Evolutionary conservation across 257 asterid genomes (phyloP).

Genomic region (Cruciata laevipes): DNA sequence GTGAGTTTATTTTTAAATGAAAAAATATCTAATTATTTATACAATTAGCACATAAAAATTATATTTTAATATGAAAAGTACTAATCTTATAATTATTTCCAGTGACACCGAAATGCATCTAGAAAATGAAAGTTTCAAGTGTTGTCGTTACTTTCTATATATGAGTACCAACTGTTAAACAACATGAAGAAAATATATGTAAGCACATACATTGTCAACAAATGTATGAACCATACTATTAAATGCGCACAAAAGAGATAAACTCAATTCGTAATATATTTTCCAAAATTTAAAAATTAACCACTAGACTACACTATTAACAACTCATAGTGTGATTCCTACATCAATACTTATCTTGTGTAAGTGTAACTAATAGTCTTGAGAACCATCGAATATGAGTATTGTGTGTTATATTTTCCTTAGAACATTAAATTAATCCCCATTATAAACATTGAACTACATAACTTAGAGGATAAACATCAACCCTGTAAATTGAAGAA

Average conservation of each 20-base stretch:
- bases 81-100: background rate
- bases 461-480: background rate
- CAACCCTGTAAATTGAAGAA: background rate
- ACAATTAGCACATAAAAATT: too few relatives aligned
- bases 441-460: background rate
- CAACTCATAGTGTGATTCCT: background rate
- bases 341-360: background rate
- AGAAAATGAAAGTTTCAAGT: background rate
- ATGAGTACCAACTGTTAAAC: background rate
- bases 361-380: background rate
- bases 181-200: background rate
- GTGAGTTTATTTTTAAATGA: too few relatives aligned
- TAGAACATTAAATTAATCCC: too few relatives aligned
- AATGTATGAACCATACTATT: background rate
- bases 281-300: too few relatives aligned
- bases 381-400: background rate
- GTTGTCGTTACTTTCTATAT: background rate
- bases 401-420: background rate
- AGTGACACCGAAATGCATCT: background rate
- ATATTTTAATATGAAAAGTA: too few relatives aligned
- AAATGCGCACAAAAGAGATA: background rate
- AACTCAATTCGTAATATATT: too few relatives aligned
- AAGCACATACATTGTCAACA: background rate
- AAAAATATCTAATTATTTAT: too few relatives aligned
- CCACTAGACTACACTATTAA: background rate